Conservation (phyloP, 192 early-diverging fungal genomes). For the Entomortierella lignicola region DNA sequence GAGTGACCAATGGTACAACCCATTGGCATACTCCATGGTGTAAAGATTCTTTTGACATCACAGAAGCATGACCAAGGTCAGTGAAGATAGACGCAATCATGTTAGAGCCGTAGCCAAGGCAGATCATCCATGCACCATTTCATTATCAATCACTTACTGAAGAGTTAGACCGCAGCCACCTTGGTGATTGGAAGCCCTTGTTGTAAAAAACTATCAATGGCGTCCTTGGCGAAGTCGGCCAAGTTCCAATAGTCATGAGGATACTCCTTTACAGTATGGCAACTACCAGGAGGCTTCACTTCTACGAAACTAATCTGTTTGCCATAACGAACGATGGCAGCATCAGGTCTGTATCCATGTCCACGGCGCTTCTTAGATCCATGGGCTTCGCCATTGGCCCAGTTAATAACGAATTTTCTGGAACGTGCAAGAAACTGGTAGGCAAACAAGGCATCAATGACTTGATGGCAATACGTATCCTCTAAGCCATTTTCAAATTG, state of each 20-base stretch:
- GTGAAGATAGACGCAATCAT: neutral
- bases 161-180: slow-evolving; percentile 13
- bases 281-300: slow-evolving; percentile 13
- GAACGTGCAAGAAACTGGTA: slow-evolving; percentile 9
- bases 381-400: slow-evolving; percentile 20
- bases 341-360: slow-evolving; percentile 18
- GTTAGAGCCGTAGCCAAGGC: slow-evolving; percentile 2
- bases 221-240: slow-evolving; percentile 11
- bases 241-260: slow-evolving; percentile 24
- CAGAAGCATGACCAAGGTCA: neutral
- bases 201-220: neutral
- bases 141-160: slow-evolving; percentile 13
- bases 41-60: slow-evolving; percentile 17
- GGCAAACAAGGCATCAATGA: slow-evolving; percentile 8
- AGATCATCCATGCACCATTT: slow-evolving; percentile 5
- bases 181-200: slow-evolving; percentile 19
- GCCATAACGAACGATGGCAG: neutral
- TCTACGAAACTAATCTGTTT: slow-evolving; percentile 15
- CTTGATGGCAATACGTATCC: slow-evolving; percentile 22
- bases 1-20: slow-evolving; percentile 22
- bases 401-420: slow-evolving; percentile 8
- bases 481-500: slow-evolving; percentile 16
- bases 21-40: slow-evolving; percentile 19
- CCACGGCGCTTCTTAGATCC: slow-evolving; percentile 17
- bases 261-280: slow-evolving; percentile 21